A percentile compares a stretch with the other conserved stretches of the same genome.
phyloP scores from a whole-genome alignment of 2,329 filamentous ascomycete genomes.

The Colletotrichum simmondsii region DNA sequence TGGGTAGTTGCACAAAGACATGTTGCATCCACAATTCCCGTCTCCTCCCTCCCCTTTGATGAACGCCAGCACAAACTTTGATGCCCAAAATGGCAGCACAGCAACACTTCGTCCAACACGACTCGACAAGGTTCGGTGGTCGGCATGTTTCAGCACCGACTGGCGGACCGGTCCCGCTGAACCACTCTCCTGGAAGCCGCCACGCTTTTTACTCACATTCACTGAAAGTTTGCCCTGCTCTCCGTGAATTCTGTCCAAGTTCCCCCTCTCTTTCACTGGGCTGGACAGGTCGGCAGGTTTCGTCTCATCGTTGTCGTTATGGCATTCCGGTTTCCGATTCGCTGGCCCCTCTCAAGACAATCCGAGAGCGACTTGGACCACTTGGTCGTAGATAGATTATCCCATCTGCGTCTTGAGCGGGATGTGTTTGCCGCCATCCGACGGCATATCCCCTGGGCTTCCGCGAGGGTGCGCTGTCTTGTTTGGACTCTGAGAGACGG shows the following conservation, averaged over 20 bases:
- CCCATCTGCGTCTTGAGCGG: conserved; percentile 7
- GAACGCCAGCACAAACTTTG: not conserved
- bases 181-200: conserved; percentile 14
- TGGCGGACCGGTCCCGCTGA: conserved; percentile 25
- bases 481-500: not conserved
- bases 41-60: not conserved
- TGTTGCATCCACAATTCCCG: too few species aligned
- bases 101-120: not conserved
- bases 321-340: conserved; percentile 4
- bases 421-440: conserved; percentile 17
- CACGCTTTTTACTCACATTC: not conserved
- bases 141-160: conserved; percentile 25
- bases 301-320: not conserved
- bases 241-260: too few species aligned
- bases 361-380: not conserved
- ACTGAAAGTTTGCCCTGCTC: conserved; percentile 19
- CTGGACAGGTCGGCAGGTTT: conserved; percentile 11
- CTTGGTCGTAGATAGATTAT: not conserved
- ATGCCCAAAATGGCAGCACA: not conserved
- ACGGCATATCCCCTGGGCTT: conserved; percentile 3
- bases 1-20: not conserved
- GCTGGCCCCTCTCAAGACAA: not conserved
- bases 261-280: not conserved
- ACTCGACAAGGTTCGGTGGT: conserved; percentile 29
- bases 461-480: conserved; percentile 21